phyloP scores from a whole-genome alignment of 305 asterid genomes.

The Lippia alba region DNA sequence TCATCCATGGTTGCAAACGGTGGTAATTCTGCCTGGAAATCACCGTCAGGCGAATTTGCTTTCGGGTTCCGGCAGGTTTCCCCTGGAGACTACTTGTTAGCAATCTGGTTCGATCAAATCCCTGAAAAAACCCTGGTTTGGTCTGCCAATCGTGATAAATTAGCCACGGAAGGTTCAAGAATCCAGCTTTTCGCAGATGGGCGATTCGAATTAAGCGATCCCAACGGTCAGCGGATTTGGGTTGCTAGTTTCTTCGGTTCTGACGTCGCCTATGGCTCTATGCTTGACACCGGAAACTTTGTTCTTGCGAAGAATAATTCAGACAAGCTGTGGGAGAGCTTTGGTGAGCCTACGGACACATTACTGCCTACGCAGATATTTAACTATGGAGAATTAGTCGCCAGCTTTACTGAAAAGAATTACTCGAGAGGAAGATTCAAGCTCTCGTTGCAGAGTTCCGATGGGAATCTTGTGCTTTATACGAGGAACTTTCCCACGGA shows the following conservation, averaged over 20 bases:
- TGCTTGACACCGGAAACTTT: conserved; percentile 52
- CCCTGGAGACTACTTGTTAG: conserved; percentile 44
- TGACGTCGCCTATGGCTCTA: conserved; percentile 42
- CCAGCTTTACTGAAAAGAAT: conserved; percentile 41
- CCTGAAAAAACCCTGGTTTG: conserved; percentile 45
- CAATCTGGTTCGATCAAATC: conserved; percentile 45
- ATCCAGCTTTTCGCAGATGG: conserved; percentile 39
- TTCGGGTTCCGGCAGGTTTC: conserved; percentile 42
- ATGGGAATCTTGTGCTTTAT: conserved; percentile 45
- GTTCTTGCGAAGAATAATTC: conserved; percentile 40
- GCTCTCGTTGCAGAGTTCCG: conserved; percentile 28
- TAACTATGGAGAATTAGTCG: background rate
- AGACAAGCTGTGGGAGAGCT: conserved; percentile 43
- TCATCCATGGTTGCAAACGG: conserved; percentile 41
- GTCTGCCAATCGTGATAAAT: conserved; percentile 48
- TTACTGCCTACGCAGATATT: conserved; percentile 46
- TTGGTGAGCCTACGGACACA: conserved; percentile 41
- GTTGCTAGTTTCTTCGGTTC: conserved; percentile 1
- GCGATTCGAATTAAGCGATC: conserved; percentile 35
- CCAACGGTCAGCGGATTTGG: conserved; percentile 42
- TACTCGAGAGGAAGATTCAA: conserved; percentile 41
- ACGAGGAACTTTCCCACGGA: conserved; percentile 35
- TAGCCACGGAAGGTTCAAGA: conserved; percentile 36
- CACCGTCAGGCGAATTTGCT: conserved; percentile 49
- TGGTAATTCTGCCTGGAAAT: conserved; percentile 31